Base-by-base conservation (phyloP, 1,284 basidiomycete species). In the Inonotus obliquus region DNA sequence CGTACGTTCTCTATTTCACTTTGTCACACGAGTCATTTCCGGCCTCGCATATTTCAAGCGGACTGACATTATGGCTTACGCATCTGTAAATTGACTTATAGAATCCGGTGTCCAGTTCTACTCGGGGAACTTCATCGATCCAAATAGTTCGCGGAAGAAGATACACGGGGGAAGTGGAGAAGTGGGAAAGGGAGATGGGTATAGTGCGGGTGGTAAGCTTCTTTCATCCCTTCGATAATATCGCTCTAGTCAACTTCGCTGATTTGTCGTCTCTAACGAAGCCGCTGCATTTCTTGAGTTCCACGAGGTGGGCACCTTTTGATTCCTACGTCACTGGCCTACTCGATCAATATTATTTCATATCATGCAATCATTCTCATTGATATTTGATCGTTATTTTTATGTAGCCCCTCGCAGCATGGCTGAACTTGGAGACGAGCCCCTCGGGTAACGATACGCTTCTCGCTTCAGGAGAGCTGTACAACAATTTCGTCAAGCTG, bases 71-170 rank as follows among this genome's bases (percentile, higher is more conserved):
- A 19, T 4, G 56, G 25, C 38, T 44, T 11, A 47, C 4, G n/a
- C n/a, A 13, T 9, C 10, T 35, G 38, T n/a, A 1, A n/a, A 44
- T 44, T 44, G n/a, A 17, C 10, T 23, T 19, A 19, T 65, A 88
- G 88, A 91, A 72, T 81, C 79, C 4, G 88, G 88, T 29, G 79
- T 87, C 44, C 89, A 90, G 79, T 85, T 89, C 68, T 91, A 90
- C 69, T 80, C 85, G 2, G 84, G 85, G 69, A 82, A 80, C 61
- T 73, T 81, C 53, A 74, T 84, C 11, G 71, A 77, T 54, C 69
- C 76, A 27, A 69, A 70, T 11, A 77, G 80, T 27, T 79, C 84
- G 41, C 78, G 84, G 54, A 90, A 91, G 76, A 83, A 81, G 71
- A 87, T 89, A 41, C 89, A 91, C 67, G 87, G 88, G 23, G 87